Conservation (phyloP, 2,329 filamentous ascomycete species). For the Plectosphaerella plurivora region DNA sequence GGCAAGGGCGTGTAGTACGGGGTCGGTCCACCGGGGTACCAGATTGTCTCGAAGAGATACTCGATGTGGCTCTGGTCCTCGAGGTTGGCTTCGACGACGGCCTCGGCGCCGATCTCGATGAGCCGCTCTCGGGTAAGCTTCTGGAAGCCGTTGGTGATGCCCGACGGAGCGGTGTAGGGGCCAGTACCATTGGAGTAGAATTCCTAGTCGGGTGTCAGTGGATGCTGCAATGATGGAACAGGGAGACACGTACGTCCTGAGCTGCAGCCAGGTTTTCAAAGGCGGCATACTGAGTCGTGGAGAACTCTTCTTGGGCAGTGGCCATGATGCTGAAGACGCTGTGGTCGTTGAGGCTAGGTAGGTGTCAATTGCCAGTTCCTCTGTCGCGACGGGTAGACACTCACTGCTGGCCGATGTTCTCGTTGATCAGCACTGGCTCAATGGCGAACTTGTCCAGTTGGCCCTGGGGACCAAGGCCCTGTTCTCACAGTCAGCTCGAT, state of each 20-base stretch:
- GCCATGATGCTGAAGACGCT: constrained; percentile 22
- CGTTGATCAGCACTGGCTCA: constrained; percentile 16
- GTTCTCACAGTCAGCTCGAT: background rate
- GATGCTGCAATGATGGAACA: background rate
- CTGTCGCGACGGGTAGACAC: background rate
- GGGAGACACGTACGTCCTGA: constrained; percentile 5
- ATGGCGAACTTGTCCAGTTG: constrained; percentile 15
- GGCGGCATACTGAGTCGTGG: constrained; percentile 14
- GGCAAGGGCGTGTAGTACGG: constrained; percentile 17
- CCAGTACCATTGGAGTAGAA: constrained; percentile 16
- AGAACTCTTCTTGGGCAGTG: constrained; percentile 15
- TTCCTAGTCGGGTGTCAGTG: constrained; percentile 3
- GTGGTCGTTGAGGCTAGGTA: constrained; percentile 18
- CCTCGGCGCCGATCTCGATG: constrained; percentile 13
- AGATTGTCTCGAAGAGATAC: constrained; percentile 20
- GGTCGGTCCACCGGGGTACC: constrained; percentile 20
- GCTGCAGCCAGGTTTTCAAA: constrained; percentile 10
- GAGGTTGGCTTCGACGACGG: constrained; percentile 13
- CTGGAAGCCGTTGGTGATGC: constrained; percentile 19
- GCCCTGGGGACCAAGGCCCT: constrained; percentile 14
- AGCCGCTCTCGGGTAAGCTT: constrained; percentile 14
- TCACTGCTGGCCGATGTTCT: constrained; percentile 18
- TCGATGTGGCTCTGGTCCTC: constrained; percentile 20
- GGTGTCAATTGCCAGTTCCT: background rate
- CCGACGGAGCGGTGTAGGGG: constrained; percentile 16